Evolutionary conservation across 257 asterid species (phyloP).

Genomic region (Plantago elongata): DNA sequence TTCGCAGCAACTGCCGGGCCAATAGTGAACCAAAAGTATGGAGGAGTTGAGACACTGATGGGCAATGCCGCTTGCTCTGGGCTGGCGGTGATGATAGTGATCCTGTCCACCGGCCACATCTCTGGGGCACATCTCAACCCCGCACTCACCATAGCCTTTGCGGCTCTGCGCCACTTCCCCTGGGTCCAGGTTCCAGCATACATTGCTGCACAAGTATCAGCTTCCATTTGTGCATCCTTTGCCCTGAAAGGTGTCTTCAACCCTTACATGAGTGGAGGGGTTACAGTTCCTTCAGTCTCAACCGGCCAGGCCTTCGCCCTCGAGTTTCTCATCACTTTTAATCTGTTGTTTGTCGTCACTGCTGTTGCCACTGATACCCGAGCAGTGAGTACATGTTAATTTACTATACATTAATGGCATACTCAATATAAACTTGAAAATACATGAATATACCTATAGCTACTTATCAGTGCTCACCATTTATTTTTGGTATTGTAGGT

Average conservation of each 20-base stretch:
- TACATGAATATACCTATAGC: not conserved
- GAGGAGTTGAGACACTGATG: constrained; percentile 58
- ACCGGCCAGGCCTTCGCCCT: constrained; percentile 82
- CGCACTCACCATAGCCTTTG: constrained; percentile 78
- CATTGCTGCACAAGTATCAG: constrained; percentile 77
- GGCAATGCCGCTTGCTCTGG: constrained; percentile 87
- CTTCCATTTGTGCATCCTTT: constrained; percentile 83
- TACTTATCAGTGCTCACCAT: not conserved
- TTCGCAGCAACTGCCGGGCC: constrained; percentile 84
- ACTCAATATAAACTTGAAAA: not conserved
- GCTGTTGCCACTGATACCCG: constrained; percentile 94
- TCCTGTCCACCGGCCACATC: constrained; percentile 83
- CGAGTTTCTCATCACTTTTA: constrained; percentile 79
- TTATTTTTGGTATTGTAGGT: constrained; percentile 21
- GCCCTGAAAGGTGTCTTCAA: constrained; percentile 77
- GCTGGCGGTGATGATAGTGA: constrained; percentile 82
- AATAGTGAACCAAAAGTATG: constrained; percentile 79
- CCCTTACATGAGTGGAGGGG: constrained; percentile 82
- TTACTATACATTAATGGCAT: not conserved
- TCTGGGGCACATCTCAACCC: constrained; percentile 97
- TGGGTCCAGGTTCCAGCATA: constrained; percentile 89
- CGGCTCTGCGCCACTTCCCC: constrained; percentile 84
- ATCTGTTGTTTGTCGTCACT: constrained; percentile 76
- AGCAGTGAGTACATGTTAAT: constrained; percentile 42
- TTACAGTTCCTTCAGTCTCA: constrained; percentile 67